These are phyloP conservation scores for Botryobasidium botryosum DNA, from an alignment of 768 basidiomycete genomes.

Conservation along the genomic window DNA sequence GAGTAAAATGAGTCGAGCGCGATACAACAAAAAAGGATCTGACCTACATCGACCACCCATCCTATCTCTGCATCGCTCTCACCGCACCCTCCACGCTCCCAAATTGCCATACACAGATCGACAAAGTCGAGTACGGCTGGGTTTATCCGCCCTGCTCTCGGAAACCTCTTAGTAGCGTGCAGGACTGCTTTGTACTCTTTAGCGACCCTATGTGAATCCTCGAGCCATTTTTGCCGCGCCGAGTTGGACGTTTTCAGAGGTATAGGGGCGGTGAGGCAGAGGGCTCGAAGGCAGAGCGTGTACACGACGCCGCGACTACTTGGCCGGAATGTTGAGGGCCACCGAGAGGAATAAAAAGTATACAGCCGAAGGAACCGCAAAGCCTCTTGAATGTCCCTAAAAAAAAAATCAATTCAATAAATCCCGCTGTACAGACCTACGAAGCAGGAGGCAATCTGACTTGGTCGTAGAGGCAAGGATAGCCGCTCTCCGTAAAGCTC, in stretches of 20 bases:
- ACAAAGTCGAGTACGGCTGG: conserved; percentile 66
- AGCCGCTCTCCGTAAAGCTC: conserved; percentile 65
- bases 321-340: conserved; percentile 68
- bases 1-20: background rate
- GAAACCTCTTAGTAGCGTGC: conserved; percentile 54
- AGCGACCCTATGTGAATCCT: conserved; percentile 45
- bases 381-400: conserved; percentile 10
- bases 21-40: background rate
- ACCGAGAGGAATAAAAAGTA: conserved; percentile 28
- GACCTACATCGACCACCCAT: conserved; percentile 71
- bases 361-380: conserved; percentile 20
- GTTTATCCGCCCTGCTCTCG: conserved; percentile 66
- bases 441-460: conserved; percentile 3
- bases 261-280: conserved; percentile 27
- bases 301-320: conserved; percentile 54
- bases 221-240: conserved; percentile 33
- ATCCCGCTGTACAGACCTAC: too few relatives aligned
- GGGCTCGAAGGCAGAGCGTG: conserved; percentile 54
- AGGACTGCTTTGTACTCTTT: conserved; percentile 57
- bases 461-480: conserved; percentile 32
- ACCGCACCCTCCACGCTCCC: conserved; percentile 55
- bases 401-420: too few relatives aligned
- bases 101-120: conserved; percentile 61
- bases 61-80: conserved; percentile 44
- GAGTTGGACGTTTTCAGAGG: conserved; percentile 4